These are phyloP conservation scores for Scheffersomyces insectosa DNA, from an alignment of 1,139 yeast species.

Conservation along the genomic window DNA sequence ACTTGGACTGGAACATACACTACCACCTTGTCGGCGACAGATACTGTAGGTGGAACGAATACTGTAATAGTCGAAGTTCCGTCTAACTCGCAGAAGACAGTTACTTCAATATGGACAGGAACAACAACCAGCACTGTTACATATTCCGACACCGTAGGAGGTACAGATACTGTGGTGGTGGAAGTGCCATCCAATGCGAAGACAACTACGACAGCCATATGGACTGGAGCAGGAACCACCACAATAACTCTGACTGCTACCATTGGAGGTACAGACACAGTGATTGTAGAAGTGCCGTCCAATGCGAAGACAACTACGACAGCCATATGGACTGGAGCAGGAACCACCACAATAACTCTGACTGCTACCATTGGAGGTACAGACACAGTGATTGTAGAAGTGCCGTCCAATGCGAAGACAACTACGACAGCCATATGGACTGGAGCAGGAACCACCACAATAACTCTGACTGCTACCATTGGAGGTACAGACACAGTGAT, in stretches of 20 bases:
- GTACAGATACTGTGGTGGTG: slow-evolving; percentile 9
- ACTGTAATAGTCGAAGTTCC: slow-evolving; percentile 7
- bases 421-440: slow-evolving; percentile 4
- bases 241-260: slow-evolving; percentile 6
- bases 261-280: slow-evolving; percentile 6
- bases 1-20: slow-evolving; percentile 6
- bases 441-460: slow-evolving; percentile 1
- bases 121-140: neutral
- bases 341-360: slow-evolving; percentile 2
- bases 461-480: slow-evolving; percentile 2
- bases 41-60: slow-evolving; percentile 8
- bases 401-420: slow-evolving; percentile 8
- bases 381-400: slow-evolving; percentile 9
- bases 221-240: slow-evolving; percentile 8
- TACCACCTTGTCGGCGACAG: slow-evolving; percentile 1
- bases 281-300: slow-evolving; percentile 8
- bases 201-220: slow-evolving; percentile 5
- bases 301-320: slow-evolving; percentile 13
- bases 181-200: slow-evolving; percentile 8
- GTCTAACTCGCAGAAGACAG: slow-evolving; percentile 6
- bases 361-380: slow-evolving; percentile 6
- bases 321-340: slow-evolving; percentile 13
- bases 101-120: slow-evolving; percentile 5
- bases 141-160: slow-evolving; percentile 2
- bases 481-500: slow-evolving; percentile 7